Evolutionary conservation across 2,329 filamentous ascomycete species (phyloP).

Genomic region (Penicillium sp.): DNA sequence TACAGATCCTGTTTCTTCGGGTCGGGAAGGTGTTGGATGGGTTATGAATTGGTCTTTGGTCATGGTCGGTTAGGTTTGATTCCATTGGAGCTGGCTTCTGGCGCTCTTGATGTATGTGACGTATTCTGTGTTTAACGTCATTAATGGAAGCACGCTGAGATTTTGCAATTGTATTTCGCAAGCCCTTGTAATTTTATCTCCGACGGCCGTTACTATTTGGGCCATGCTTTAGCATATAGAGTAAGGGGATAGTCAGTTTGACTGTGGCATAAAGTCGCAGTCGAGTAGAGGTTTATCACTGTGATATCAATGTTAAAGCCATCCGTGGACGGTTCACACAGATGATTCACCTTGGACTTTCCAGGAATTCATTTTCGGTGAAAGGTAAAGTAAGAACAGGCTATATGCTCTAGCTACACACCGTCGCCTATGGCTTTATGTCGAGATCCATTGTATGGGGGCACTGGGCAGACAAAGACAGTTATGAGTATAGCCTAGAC

Average conservation of each 20-base stretch:
- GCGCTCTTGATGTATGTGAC: not conserved
- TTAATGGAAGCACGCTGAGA: fast-evolving
- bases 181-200: not conserved
- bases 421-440: too few species aligned
- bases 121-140: not conserved
- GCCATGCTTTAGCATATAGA: not conserved
- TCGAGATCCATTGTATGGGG: not conserved
- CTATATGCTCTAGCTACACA: too few species aligned
- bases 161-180: not conserved
- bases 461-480: not conserved
- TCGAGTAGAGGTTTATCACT: too few species aligned
- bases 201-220: not conserved
- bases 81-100: not conserved
- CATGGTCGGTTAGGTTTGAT: not conserved
- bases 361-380: too few species aligned
- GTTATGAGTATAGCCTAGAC: not conserved
- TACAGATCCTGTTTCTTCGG: not conserved
- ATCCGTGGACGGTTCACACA: too few species aligned
- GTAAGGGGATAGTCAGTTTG: too few species aligned
- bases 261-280: too few species aligned
- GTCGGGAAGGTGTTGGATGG: not conserved
- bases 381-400: too few species aligned
- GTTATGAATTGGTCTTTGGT: not conserved
- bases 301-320: too few species aligned
- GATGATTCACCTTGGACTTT: too few species aligned